These are phyloP conservation scores for Serpula lacrymans DNA, from an alignment of 768 basidiomycete genomes.

Conservation along the genomic window DNA sequence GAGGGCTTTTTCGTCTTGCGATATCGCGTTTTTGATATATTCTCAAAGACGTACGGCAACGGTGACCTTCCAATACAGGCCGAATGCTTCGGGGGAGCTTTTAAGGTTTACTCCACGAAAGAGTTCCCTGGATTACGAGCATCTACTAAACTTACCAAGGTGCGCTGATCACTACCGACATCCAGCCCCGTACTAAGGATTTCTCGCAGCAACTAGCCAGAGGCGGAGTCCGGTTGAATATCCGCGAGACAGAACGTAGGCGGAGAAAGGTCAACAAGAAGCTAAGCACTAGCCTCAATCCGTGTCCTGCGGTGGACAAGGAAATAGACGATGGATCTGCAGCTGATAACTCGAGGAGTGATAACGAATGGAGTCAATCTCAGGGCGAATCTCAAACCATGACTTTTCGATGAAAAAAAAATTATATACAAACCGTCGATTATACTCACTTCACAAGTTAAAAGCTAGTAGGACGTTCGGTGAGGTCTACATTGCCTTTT, in stretches of 20 bases:
- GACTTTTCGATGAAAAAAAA: too few species aligned
- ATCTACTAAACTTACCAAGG: conserved; percentile 71
- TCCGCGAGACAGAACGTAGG: conserved; percentile 34
- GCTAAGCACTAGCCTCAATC: conserved; percentile 3
- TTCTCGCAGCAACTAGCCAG: conserved; percentile 34
- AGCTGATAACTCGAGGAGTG: conserved; percentile 11
- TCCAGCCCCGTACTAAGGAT: too few species aligned
- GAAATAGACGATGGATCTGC: neutral
- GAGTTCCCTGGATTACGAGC: conserved; percentile 70
- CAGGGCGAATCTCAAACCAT: too few species aligned
- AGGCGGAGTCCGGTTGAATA: conserved; percentile 33
- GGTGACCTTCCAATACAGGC: conserved; percentile 45
- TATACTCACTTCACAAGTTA: too few species aligned
- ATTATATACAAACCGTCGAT: too few species aligned
- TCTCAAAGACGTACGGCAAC: conserved; percentile 29
- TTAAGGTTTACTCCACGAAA: conserved; percentile 69
- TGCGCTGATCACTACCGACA: conserved; percentile 14
- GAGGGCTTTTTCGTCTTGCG: conserved; percentile 68
- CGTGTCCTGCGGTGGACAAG: conserved; percentile 1
- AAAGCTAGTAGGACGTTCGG: too few species aligned
- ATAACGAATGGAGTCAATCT: conserved; percentile 24
- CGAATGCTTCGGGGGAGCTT: conserved; percentile 64
- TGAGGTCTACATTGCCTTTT: too few species aligned
- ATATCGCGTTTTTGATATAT: conserved; percentile 70
- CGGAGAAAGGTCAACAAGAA: conserved; percentile 25